Evolutionary conservation across 768 basidiomycete species (phyloP).

Genomic region (Termitomyces eurrhizus): DNA sequence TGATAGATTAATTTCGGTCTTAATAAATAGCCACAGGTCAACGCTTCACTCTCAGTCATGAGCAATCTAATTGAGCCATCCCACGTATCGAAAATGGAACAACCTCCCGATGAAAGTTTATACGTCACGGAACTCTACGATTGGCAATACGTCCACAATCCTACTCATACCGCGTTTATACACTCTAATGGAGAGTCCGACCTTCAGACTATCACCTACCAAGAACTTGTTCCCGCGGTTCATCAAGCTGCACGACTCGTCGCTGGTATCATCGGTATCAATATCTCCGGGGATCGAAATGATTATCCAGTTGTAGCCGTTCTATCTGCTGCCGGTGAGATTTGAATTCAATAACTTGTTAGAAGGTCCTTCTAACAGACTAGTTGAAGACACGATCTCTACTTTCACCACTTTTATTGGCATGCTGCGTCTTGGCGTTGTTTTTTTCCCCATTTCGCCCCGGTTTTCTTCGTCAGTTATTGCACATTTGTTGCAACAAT

Average conservation of each 20-base stretch:
- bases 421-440: neutral
- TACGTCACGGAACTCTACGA: neutral
- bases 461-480: constrained; percentile 3
- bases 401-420: neutral
- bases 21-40: too few relatives aligned
- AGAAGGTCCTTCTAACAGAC: neutral
- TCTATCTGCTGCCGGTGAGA: neutral
- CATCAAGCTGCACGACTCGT: neutral
- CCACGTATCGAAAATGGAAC: neutral
- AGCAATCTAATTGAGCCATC: neutral
- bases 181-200: neutral
- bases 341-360: neutral
- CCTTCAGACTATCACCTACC: neutral
- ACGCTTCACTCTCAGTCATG: too few relatives aligned
- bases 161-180: neutral
- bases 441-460: constrained; percentile 1
- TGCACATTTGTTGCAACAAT: neutral
- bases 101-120: neutral
- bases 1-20: too few relatives aligned
- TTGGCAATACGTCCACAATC: neutral
- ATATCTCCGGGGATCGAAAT: neutral
- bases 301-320: neutral
- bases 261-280: neutral
- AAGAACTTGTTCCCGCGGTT: neutral
- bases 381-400: neutral